These are phyloP conservation scores for Truncatella angustata DNA, from an alignment of 2,329 filamentous ascomycete species.

Conservation along the genomic window DNA sequence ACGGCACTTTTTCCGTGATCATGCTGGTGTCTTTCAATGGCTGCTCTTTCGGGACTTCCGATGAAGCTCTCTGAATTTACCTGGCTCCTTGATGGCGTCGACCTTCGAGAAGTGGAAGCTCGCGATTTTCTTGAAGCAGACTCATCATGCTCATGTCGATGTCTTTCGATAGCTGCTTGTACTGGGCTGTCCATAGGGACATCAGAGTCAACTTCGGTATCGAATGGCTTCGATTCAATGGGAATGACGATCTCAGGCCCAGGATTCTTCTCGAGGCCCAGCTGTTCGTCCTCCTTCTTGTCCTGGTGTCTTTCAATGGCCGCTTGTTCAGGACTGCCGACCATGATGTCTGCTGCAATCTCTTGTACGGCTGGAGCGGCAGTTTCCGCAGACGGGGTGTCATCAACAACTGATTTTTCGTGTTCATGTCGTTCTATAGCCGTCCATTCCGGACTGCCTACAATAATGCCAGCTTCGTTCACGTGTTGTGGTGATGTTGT, in stretches of 20 bases:
- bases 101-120: not conserved
- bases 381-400: not conserved
- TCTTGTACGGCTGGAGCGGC: not conserved
- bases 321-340: not conserved
- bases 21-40: not conserved
- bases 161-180: not conserved
- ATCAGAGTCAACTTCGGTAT: not conserved
- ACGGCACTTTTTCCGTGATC: not conserved
- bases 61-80: not conserved
- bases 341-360: not conserved
- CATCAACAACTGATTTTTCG: not conserved
- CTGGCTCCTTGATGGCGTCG: not conserved
- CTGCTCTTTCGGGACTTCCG: not conserved
- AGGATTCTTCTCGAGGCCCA: too few relatives aligned
- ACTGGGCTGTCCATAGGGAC: not conserved
- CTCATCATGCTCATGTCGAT: not conserved
- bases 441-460: not conserved
- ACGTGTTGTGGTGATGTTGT: not conserved
- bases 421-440: not conserved
- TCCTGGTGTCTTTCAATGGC: not conserved
- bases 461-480: not conserved
- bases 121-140: not conserved
- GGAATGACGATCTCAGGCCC: too few relatives aligned
- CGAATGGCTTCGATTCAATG: not conserved
- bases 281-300: too few relatives aligned